Base-by-base conservation (phyloP, 2,329 filamentous ascomycete species). In the Paecilomyces niveus region DNA sequence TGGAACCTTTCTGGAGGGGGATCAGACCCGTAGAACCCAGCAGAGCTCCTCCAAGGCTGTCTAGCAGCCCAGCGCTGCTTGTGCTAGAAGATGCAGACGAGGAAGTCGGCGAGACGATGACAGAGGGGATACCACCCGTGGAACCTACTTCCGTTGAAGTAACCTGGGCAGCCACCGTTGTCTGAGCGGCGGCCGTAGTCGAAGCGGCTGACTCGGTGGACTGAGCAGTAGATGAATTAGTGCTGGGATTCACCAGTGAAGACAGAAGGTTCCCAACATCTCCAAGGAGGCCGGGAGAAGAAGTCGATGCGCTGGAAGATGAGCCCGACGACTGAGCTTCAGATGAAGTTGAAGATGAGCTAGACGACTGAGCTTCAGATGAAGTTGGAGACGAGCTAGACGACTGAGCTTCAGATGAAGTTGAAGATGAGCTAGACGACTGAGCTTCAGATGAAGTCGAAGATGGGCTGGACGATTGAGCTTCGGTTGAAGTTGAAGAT, bases 301-400 rank as follows among this genome's bases (percentile, higher is more conserved):
- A 51, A 26, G 57, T 52, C 35, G 58, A 52, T 29, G 52, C 45
- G 22, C 33, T 54, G 31, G 32, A 51, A 13, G 45, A 31, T 58
- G 15, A 45, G 31, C 13, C 21, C 31, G 31, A 15, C 35, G 9
- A n/a, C n/a, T n/a, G n/a, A n/a, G n/a, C n/a, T n/a, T n/a, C n/a
- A n/a, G n/a, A n/a, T n/a, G n/a, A n/a, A n/a, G n/a, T n/a, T n/a
- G n/a, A n/a, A n/a, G n/a, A 22, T 22, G 22, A 22, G 55, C 18
- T n/a, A 8, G 35, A 13, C 15, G 35, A 45, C 39, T 45, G 39
- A 45, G n/a, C 15, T 18, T n/a, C 39, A 45, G 39, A 45, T 45
- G 39, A 21, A 45, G 39, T 45, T 45, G 39, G 21, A 45, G 39
- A 18, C 3, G 22, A 22, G 55, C 18, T n/a, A 8, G 35, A 13